A percentile compares a stretch with the other conserved stretches of the same genome.
phyloP scores from a whole-genome alignment of 1,284 basidiomycete genomes.

The Tilletia caries region DNA sequence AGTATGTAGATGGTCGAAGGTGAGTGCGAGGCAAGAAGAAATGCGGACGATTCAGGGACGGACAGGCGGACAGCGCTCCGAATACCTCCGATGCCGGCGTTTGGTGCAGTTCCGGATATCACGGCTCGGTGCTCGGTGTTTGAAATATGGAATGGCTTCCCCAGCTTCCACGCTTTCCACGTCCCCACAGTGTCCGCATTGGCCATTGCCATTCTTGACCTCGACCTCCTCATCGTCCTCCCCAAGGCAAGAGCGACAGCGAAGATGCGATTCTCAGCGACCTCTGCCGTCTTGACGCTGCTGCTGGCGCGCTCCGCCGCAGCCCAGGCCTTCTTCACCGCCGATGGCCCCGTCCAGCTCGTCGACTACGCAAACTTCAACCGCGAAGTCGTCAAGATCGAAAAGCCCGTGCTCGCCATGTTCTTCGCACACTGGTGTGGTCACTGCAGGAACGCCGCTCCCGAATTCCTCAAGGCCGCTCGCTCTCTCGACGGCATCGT shows the following conservation, averaged over 20 bases:
- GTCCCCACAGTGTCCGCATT: background rate
- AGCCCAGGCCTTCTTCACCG: slow-evolving; percentile 41
- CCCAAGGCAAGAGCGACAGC: background rate
- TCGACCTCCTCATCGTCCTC: background rate
- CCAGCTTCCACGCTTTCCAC: background rate
- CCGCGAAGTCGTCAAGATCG: slow-evolving; percentile 45
- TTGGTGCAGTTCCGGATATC: background rate
- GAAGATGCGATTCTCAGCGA: background rate
- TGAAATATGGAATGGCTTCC: no score
- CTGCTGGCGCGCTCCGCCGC: slow-evolving; percentile 17
- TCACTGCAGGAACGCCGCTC: slow-evolving; percentile 80
- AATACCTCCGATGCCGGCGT: background rate
- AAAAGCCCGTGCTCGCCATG: slow-evolving; percentile 54
- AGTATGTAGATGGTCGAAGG: no score
- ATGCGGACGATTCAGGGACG: slow-evolving; percentile 10
- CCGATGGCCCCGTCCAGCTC: slow-evolving; percentile 38
- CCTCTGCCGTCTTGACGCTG: slow-evolving; percentile 23
- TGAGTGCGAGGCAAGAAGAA: no score
- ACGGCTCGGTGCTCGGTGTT: background rate
- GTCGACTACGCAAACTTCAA: slow-evolving; percentile 37
- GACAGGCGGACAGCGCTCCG: background rate
- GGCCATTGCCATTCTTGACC: background rate
- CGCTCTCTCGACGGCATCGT: slow-evolving; percentile 74
- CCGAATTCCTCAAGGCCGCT: slow-evolving; percentile 80
- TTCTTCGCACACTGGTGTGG: slow-evolving; percentile 56